A percentile compares a stretch with the other conserved stretches of the same genome.
These are phyloP conservation scores for Nakazawaea pomicola DNA, from an alignment of 805 yeast genomes.

Conservation along the genomic window DNA sequence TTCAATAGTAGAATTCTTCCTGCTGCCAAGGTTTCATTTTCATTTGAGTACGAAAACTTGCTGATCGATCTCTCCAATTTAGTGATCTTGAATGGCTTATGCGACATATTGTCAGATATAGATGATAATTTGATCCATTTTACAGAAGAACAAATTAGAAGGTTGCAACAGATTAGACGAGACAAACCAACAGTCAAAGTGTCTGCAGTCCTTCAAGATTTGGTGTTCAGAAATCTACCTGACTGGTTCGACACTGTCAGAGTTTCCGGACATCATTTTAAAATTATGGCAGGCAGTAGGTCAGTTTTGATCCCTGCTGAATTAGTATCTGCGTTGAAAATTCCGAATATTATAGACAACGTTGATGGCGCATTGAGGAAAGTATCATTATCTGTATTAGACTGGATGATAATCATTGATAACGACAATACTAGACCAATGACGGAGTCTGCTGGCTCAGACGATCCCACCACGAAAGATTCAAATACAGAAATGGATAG, in stretches of 20 bases:
- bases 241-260: constrained; percentile 25
- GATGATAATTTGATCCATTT: not conserved
- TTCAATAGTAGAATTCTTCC: constrained; percentile 22
- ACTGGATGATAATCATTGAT: constrained; percentile 2
- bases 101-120: constrained; percentile 12
- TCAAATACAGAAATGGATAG: constrained; percentile 2
- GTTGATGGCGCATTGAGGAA: constrained; percentile 20
- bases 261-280: constrained; percentile 20
- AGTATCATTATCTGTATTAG: constrained; percentile 5
- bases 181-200: not conserved
- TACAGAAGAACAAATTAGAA: not conserved
- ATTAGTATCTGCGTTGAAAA: constrained; percentile 25
- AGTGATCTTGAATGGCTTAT: constrained; percentile 24
- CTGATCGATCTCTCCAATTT: constrained; percentile 24
- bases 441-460: constrained; percentile 1
- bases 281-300: constrained; percentile 32
- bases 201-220: constrained; percentile 12
- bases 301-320: constrained; percentile 38
- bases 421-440: constrained; percentile 2
- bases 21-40: constrained; percentile 13
- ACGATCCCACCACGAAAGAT: not conserved
- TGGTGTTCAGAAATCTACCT: constrained; percentile 27
- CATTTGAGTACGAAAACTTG: constrained; percentile 20
- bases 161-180: not conserved
- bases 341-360: constrained; percentile 33